phyloP scores from a whole-genome alignment of 2,329 filamentous ascomycete genomes.

The Neopestalotiopsis clavispora region DNA sequence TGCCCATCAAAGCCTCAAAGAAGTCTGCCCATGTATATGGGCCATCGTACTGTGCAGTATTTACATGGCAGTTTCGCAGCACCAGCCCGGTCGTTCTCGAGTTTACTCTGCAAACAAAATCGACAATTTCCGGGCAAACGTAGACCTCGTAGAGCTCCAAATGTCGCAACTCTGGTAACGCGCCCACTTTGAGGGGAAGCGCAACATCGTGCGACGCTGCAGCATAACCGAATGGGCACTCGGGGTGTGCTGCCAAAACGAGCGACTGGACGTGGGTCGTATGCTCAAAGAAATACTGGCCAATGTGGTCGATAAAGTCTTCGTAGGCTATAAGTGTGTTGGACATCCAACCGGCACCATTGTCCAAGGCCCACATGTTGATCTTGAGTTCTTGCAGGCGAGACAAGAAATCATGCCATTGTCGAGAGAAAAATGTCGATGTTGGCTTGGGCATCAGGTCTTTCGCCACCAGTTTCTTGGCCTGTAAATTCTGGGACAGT shows the following conservation, averaged over 20 bases:
- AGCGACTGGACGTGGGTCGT: background rate
- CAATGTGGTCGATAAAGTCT: background rate
- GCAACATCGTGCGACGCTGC: rapidly evolving
- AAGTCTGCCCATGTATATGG: background rate
- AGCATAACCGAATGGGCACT: background rate
- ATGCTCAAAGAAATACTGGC: background rate
- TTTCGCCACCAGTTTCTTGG: background rate
- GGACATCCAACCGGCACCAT: background rate
- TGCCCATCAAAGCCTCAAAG: background rate
- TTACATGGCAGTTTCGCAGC: background rate
- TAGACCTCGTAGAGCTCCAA: background rate
- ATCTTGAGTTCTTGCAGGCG: background rate
- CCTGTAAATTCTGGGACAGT: background rate
- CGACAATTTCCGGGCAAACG: background rate
- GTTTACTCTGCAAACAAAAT: background rate
- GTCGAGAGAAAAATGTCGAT: background rate
- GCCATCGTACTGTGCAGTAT: background rate
- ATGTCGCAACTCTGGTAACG: background rate
- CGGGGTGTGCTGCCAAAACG: background rate
- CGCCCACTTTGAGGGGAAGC: background rate
- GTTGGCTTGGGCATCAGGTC: background rate
- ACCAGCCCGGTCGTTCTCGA: background rate
- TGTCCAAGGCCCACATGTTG: background rate
- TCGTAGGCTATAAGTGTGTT: background rate
- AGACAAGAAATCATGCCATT: background rate